phyloP scores from a whole-genome alignment of 495 filamentous ascomycete species.

The Entonaema liquescens region DNA sequence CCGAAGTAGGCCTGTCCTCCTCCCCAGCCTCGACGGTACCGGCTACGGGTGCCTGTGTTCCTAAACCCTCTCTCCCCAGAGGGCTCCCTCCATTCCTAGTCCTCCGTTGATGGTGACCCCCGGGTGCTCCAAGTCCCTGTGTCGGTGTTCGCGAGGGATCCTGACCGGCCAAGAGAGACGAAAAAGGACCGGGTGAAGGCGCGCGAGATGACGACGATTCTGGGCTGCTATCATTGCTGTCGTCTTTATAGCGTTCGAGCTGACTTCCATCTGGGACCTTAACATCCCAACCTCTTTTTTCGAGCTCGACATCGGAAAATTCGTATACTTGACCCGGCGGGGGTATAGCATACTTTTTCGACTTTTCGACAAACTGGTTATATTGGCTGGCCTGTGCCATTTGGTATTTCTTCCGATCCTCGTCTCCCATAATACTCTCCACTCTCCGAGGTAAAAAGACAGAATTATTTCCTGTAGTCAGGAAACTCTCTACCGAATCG shows the following conservation, averaged over 20 bases:
- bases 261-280: constrained; percentile 19
- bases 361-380: constrained; percentile 53
- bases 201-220: constrained; percentile 38
- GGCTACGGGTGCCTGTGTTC: background rate
- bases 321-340: constrained; percentile 62
- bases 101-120: constrained; percentile 21
- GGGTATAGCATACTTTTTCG: constrained; percentile 61
- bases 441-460: constrained; percentile 79
- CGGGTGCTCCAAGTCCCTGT: constrained; percentile 11
- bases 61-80: constrained; percentile 26
- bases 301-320: constrained; percentile 59
- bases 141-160: constrained; percentile 13
- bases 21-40: constrained; percentile 16
- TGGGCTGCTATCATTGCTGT: constrained; percentile 44
- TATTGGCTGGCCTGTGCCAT: constrained; percentile 70
- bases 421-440: constrained; percentile 83
- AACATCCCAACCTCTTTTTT: constrained; percentile 53
- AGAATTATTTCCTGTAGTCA: constrained; percentile 70
- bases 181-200: constrained; percentile 33
- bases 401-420: constrained; percentile 75
- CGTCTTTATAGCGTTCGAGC: constrained; percentile 39
- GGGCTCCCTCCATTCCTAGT: constrained; percentile 38
- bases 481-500: constrained; percentile 75
- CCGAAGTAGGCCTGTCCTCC: constrained; percentile 15
- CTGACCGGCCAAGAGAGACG: constrained; percentile 11